Percentiles rank a stretch among this genome's conserved stretches.
Evolutionary conservation across 108 stramenopile genomes (phyloP).

Genomic region (Parietichytrium sp.): DNA sequence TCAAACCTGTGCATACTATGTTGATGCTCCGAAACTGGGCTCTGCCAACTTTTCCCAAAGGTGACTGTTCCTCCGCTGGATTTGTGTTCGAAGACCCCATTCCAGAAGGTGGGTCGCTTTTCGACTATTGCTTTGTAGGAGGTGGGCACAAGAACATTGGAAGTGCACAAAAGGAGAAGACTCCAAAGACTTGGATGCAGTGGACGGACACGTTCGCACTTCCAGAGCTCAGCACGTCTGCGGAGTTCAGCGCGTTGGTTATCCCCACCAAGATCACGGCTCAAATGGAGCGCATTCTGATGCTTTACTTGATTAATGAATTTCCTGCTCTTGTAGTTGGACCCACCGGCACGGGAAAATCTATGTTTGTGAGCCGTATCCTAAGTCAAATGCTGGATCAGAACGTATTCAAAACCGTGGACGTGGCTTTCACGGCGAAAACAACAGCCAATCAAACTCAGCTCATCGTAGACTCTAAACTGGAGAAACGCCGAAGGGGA

Average conservation of each 20-base stretch:
- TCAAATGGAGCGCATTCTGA: conserved; percentile 55
- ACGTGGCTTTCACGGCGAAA: conserved; percentile 59
- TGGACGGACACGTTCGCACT: conserved; percentile 62
- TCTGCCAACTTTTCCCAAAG: conserved; percentile 47
- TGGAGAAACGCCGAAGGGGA: conserved; percentile 62
- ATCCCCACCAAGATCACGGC: conserved; percentile 62
- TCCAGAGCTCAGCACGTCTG: conserved; percentile 55
- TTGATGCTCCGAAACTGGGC: conserved; percentile 53
- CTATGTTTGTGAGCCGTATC: conserved; percentile 55
- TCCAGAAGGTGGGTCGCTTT: conserved; percentile 47
- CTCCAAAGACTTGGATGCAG: conserved; percentile 49
- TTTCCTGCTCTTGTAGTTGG: conserved; percentile 63
- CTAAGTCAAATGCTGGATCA: conserved; percentile 50
- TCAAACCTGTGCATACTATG: not conserved
- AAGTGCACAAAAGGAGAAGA: not conserved
- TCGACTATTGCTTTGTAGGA: conserved; percentile 59
- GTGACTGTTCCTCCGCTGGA: not conserved
- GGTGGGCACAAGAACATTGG: conserved; percentile 40
- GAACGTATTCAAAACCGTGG: conserved; percentile 53
- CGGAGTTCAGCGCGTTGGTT: conserved; percentile 54
- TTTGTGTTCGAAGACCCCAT: conserved; percentile 40
- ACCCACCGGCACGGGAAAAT: conserved; percentile 66
- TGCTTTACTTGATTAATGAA: conserved; percentile 45
- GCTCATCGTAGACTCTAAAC: conserved; percentile 60
- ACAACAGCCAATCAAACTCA: conserved; percentile 64